phyloP scores from a whole-genome alignment of 2,329 filamentous ascomycete genomes.

The Aspergillus aculeatinus region DNA sequence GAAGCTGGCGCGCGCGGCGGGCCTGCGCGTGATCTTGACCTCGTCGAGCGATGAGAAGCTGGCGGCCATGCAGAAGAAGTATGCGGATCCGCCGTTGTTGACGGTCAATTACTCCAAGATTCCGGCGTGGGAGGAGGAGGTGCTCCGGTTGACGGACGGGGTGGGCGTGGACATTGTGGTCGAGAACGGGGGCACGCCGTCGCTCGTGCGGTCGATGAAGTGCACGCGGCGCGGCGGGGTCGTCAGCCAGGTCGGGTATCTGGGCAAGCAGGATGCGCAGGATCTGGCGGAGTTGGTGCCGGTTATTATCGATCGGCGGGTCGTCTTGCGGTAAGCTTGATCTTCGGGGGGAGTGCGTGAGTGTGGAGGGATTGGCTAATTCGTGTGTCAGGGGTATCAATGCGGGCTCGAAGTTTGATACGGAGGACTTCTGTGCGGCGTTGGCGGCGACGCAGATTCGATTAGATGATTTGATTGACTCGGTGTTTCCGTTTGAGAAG shows the following conservation, averaged over 20 bases:
- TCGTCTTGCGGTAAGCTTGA: constrained; percentile 31
- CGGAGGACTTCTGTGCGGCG: constrained; percentile 42
- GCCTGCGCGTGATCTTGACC: constrained; percentile 38
- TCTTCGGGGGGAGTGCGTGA: too few species aligned
- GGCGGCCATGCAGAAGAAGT: constrained; percentile 26
- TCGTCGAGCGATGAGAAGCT: constrained; percentile 41
- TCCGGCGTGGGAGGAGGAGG: constrained; percentile 35
- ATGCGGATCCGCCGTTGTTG: constrained; percentile 20
- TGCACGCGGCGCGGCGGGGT: constrained; percentile 44
- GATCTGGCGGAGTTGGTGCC: constrained; percentile 38
- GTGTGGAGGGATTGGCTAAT: too few species aligned
- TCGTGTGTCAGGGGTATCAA: constrained; percentile 39
- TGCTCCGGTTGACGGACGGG: constrained; percentile 32
- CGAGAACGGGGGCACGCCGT: constrained; percentile 42
- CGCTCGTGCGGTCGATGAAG: constrained; percentile 41
- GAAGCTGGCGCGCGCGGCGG: constrained; percentile 33
- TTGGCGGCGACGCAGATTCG: constrained; percentile 27
- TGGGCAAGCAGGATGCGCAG: constrained; percentile 31
- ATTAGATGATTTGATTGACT: constrained; percentile 42
- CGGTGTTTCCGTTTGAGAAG: constrained; percentile 39
- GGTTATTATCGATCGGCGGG: constrained; percentile 39
- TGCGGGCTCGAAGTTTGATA: constrained; percentile 41
- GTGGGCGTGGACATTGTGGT: constrained; percentile 39
- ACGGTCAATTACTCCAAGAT: constrained; percentile 35
- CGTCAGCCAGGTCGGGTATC: constrained; percentile 47